Percentiles rank a stretch among this genome's conserved stretches.
These are phyloP conservation scores for Penicillium simplicissimum DNA, from an alignment of 495 filamentous ascomycete genomes.

Conservation along the genomic window DNA sequence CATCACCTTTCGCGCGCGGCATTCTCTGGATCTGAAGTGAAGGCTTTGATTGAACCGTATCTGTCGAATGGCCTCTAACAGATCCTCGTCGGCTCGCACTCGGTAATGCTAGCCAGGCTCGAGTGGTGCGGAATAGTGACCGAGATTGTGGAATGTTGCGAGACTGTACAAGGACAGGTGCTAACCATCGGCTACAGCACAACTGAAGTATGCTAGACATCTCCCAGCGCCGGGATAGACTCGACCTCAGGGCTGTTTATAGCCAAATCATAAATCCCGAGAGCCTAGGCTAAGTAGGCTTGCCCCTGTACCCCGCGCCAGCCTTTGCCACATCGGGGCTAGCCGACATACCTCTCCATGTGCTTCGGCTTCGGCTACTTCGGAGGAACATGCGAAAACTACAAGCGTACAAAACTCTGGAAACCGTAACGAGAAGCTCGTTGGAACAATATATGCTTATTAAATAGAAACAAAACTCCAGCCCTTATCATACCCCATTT, in stretches of 20 bases:
- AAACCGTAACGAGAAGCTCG: not conserved
- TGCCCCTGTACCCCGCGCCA: conserved; percentile 32
- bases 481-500: conserved; percentile 35
- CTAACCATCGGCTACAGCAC: conserved; percentile 12
- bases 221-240: not conserved
- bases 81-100: not conserved
- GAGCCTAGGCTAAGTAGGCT: conserved; percentile 37
- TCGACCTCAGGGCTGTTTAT: conserved; percentile 16
- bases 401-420: not conserved
- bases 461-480: conserved; percentile 31
- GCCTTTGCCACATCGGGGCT: conserved; percentile 21
- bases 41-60: conserved; percentile 1
- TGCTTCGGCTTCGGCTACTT: conserved; percentile 7
- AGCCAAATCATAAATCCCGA: conserved; percentile 16
- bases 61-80: conserved; percentile 14
- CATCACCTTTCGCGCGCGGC: conserved; percentile 22
- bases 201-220: conserved; percentile 17
- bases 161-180: not conserved
- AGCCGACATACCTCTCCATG: conserved; percentile 25
- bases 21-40: conserved; percentile 14
- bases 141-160: not conserved
- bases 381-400: not conserved
- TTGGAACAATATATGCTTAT: conserved; percentile 23
- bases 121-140: not conserved
- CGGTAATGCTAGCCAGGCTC: not conserved